Evolutionary conservation across 345 rosid species (phyloP).

Genomic region (Geranium brycei): DNA sequence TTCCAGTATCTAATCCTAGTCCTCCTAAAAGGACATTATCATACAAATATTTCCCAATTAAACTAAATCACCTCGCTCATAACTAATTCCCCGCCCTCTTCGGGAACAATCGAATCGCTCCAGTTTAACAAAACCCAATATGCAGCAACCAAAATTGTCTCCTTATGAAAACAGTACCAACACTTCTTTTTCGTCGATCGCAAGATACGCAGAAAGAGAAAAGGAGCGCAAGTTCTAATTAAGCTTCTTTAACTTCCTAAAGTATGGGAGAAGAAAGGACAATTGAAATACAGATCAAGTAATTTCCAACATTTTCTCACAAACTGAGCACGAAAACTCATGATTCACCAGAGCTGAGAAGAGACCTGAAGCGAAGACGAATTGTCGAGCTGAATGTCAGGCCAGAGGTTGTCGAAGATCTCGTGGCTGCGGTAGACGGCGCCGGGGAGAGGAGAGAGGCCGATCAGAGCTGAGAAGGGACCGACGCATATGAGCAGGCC

Average conservation of each 20-base stretch:
- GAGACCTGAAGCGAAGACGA: slow-evolving; percentile 50
- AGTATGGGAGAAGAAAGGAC: no score
- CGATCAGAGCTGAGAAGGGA: slow-evolving; percentile 57
- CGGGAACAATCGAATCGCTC: neutral
- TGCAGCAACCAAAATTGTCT: neutral
- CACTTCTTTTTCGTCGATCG: neutral
- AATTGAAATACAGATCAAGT: no score
- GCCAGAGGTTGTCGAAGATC: slow-evolving; percentile 56
- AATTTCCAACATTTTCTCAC: no score
- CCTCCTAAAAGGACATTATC: neutral
- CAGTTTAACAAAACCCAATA: neutral
- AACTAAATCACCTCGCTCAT: neutral
- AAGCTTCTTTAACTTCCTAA: no score
- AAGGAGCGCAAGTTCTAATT: no score
- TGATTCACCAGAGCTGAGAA: neutral
- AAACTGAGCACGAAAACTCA: neutral
- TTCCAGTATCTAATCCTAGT: neutral
- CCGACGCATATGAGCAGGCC: slow-evolving; percentile 77
- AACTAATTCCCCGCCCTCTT: neutral
- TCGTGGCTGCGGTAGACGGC: slow-evolving; percentile 72
- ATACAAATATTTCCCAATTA: neutral
- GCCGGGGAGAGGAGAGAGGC: slow-evolving; percentile 41
- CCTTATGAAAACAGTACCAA: neutral
- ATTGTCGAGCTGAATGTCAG: slow-evolving; percentile 56
- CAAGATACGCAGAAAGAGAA: neutral